A percentile compares a stretch with the other conserved stretches of the same genome.
Evolutionary conservation across 495 filamentous ascomycete genomes (phyloP).

Genomic region (Neurospora sp.): DNA sequence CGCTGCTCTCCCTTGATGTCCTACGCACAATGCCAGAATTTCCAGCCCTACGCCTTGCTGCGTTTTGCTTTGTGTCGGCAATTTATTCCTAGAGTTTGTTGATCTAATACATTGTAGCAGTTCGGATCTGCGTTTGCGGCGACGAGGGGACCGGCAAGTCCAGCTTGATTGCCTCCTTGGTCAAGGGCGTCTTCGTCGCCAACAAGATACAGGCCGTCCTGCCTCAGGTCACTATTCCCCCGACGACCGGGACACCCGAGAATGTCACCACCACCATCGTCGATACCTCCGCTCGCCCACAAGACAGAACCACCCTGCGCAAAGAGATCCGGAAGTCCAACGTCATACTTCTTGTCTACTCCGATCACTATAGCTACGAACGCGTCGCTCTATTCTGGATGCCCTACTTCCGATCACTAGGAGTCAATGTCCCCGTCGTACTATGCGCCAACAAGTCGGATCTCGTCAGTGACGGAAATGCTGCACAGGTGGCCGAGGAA

Average conservation of each 20-base stretch:
- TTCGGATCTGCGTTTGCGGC: slow-evolving; percentile 92
- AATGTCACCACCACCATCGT: slow-evolving; percentile 95
- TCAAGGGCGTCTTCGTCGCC: slow-evolving; percentile 90
- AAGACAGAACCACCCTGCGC: slow-evolving; percentile 76
- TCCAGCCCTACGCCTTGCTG: too few species aligned
- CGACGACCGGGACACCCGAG: slow-evolving; percentile 77
- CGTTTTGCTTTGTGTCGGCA: background rate
- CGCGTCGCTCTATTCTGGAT: slow-evolving; percentile 95
- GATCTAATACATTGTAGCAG: slow-evolving; percentile 32
- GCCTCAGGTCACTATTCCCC: slow-evolving; percentile 87
- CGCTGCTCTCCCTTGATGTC: background rate
- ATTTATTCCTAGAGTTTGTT: background rate
- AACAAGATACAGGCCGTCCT: slow-evolving; percentile 91
- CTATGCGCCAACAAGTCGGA: slow-evolving; percentile 97
- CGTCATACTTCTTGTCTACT: slow-evolving; percentile 94
- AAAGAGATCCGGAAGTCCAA: slow-evolving; percentile 95
- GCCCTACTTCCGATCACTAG: slow-evolving; percentile 90
- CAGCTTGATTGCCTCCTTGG: slow-evolving; percentile 66
- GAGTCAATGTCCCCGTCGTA: slow-evolving; percentile 96
- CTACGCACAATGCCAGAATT: background rate
- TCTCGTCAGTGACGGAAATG: slow-evolving; percentile 50
- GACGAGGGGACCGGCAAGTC: slow-evolving; percentile 73
- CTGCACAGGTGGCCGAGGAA: slow-evolving; percentile 77
- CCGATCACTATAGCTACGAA: slow-evolving; percentile 98
- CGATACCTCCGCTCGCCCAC: slow-evolving; percentile 90